Conservation (phyloP, 2,329 filamentous ascomycete species). For the Aureobasidium mangrovei region DNA sequence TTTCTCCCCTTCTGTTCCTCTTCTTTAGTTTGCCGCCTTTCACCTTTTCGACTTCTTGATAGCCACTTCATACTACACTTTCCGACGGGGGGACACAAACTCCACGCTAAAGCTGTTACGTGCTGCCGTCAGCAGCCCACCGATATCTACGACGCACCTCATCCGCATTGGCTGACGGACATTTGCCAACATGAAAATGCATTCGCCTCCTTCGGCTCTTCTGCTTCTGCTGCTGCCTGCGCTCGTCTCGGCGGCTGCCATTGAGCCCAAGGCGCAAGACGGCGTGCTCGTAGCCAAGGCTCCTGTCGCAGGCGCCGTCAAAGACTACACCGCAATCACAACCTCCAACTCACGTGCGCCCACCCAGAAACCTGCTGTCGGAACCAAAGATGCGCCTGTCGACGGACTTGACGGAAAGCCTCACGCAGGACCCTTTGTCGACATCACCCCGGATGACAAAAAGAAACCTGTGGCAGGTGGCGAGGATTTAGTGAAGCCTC, state of each 20-base stretch:
- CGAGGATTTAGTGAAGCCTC: conserved; percentile 22
- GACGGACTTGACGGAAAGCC: conserved; percentile 92
- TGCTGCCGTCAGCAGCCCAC: conserved; percentile 8
- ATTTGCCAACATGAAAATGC: conserved; percentile 46
- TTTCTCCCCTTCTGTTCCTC: background rate
- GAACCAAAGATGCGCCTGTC: conserved; percentile 74
- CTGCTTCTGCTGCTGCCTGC: conserved; percentile 53
- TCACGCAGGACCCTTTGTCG: conserved; percentile 74
- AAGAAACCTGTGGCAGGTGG: conserved; percentile 19
- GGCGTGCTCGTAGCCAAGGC: conserved; percentile 21
- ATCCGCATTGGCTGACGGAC: conserved; percentile 4
- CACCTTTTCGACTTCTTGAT: background rate
- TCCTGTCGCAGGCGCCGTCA: conserved; percentile 19
- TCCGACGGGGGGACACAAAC: background rate
- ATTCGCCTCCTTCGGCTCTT: conserved; percentile 38
- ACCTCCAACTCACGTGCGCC: conserved; percentile 3
- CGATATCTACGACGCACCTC: background rate
- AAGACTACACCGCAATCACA: conserved; percentile 22
- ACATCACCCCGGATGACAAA: conserved; percentile 33
- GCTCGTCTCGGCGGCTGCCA: conserved; percentile 40
- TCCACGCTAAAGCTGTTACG: background rate
- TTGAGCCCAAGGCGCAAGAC: conserved; percentile 10
- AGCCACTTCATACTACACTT: conserved; percentile 21
- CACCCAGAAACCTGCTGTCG: conserved; percentile 27
- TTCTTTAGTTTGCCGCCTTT: background rate